These are phyloP conservation scores for Urostyla sp. DNA, from an alignment of 73 alveolate species.

Conservation along the genomic window DNA sequence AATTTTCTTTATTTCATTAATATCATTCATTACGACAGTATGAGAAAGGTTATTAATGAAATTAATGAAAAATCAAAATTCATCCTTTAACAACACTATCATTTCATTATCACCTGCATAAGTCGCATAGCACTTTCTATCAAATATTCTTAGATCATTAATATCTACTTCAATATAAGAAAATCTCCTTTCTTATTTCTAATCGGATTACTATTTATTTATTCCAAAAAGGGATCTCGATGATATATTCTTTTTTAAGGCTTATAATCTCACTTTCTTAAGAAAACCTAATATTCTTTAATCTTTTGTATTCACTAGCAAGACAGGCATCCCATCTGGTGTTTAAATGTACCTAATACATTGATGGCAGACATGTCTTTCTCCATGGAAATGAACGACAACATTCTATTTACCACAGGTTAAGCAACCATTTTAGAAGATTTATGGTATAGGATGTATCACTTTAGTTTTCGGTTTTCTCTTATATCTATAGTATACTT, in stretches of 20 bases:
- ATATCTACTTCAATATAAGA: slow-evolving; percentile 25
- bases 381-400: slow-evolving; percentile 24
- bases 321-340: slow-evolving; percentile 46
- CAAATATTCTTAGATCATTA: slow-evolving; percentile 35
- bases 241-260: no score
- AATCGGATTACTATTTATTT: no score
- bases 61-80: neutral
- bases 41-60: neutral
- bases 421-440: slow-evolving; percentile 16
- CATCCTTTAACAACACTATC: slow-evolving; percentile 21
- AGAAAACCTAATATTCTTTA: slow-evolving; percentile 24
- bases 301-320: slow-evolving; percentile 42
- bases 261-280: neutral
- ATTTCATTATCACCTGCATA: slow-evolving; percentile 44
- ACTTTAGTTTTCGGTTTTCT: slow-evolving; percentile 5
- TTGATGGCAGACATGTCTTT: slow-evolving; percentile 29
- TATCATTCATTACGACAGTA: no score
- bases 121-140: slow-evolving; percentile 34
- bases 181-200: slow-evolving; percentile 23
- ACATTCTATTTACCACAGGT: slow-evolving; percentile 44
- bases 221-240: no score
- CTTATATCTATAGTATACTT: slow-evolving; percentile 21
- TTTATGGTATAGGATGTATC: slow-evolving; percentile 2
- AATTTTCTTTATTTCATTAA: neutral
- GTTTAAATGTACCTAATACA: slow-evolving; percentile 31